Evolutionary conservation across 2,329 filamentous ascomycete genomes (phyloP).

Genomic region (Pyricularia sp.): DNA sequence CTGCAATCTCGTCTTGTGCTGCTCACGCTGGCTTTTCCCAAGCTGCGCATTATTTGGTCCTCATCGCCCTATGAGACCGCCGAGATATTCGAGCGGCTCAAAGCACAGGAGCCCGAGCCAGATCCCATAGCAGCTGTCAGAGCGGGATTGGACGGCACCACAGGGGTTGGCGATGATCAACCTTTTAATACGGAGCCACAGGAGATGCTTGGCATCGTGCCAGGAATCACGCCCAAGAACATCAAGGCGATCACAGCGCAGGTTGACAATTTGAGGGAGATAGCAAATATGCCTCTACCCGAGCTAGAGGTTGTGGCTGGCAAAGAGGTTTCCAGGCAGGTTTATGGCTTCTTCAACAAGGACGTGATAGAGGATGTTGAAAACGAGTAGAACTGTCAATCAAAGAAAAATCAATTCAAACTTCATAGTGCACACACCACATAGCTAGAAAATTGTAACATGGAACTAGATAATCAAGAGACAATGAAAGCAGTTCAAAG

Average conservation of each 20-base stretch:
- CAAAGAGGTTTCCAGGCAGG: constrained; percentile 64
- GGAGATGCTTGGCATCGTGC: constrained; percentile 81
- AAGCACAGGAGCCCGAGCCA: constrained; percentile 81
- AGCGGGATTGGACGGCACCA: constrained; percentile 62
- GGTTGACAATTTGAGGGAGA: constrained; percentile 66
- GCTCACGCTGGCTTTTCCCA: constrained; percentile 84
- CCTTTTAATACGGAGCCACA: constrained; percentile 77
- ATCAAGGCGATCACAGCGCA: constrained; percentile 63
- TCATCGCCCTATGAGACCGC: constrained; percentile 90
- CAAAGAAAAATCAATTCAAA: not conserved
- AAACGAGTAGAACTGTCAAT: not conserved
- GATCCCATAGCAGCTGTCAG: constrained; percentile 82
- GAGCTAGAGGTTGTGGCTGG: constrained; percentile 71
- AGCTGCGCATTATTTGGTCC: constrained; percentile 87
- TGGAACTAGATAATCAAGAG: not conserved
- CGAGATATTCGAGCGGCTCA: constrained; percentile 91
- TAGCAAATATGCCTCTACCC: constrained; percentile 75
- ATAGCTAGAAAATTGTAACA: not conserved
- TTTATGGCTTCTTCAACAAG: constrained; percentile 71
- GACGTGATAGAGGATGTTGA: constrained; percentile 46
- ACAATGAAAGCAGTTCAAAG: not conserved
- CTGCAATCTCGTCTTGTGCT: constrained; percentile 88
- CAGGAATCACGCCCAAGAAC: constrained; percentile 74
- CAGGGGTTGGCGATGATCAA: constrained; percentile 46
- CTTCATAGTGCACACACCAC: not conserved